phyloP scores from a whole-genome alignment of 139 green algal species.

The Limnomonas spitsbergensis region DNA sequence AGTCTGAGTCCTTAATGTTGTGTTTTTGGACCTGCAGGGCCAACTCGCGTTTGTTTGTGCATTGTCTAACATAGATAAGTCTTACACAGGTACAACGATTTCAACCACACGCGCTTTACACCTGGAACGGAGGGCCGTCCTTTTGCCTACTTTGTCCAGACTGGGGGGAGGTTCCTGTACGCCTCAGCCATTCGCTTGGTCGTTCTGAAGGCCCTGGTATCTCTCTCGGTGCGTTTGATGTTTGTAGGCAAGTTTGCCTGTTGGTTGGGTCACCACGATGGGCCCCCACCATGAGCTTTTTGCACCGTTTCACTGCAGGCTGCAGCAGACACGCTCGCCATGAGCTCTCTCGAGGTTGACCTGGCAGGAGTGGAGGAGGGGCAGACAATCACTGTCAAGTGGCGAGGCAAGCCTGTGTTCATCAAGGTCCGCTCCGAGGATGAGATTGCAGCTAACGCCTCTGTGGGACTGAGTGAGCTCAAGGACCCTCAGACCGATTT shows the following conservation, averaged over 20 bases:
- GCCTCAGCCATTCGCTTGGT: constrained; percentile 88
- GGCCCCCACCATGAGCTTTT: too few species aligned
- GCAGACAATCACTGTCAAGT: constrained; percentile 95
- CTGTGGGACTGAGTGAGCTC: constrained; percentile 73
- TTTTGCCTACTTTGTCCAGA: constrained; percentile 97
- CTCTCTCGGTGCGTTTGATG: constrained; percentile 86
- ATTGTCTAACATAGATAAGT: too few species aligned
- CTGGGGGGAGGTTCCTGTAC: constrained; percentile 96
- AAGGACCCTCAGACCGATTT: constrained; percentile 87
- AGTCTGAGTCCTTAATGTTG: constrained; percentile 11
- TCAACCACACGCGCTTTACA: constrained; percentile 50
- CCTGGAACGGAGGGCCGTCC: constrained; percentile 80
- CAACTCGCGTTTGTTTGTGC: neutral
- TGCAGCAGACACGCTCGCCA: constrained; percentile 88
- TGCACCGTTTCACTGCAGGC: too few species aligned
- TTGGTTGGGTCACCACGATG: too few species aligned
- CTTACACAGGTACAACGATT: constrained; percentile 18
- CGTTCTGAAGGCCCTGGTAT: constrained; percentile 96
- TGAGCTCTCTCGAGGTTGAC: constrained; percentile 95
- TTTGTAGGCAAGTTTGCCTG: too few species aligned
- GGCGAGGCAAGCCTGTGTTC: constrained; percentile 99
- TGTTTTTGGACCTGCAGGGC: neutral
- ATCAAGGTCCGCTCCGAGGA: constrained; percentile 82
- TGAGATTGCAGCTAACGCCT: constrained; percentile 78
- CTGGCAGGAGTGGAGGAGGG: constrained; percentile 80